Base-by-base conservation (phyloP, 345 rosid genomes). In the Balakata baccata region DNA sequence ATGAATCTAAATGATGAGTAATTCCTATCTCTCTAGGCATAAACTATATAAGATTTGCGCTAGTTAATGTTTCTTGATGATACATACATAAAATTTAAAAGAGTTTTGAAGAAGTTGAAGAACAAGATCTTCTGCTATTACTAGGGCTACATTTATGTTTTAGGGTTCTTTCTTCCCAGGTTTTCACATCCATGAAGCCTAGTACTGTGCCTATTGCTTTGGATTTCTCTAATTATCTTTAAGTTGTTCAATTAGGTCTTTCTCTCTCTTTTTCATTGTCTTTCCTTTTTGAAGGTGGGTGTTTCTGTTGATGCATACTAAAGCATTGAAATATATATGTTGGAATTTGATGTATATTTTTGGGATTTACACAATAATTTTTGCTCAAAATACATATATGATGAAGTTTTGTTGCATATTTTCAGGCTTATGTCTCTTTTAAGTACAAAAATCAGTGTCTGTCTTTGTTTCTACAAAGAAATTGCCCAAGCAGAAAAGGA, bases 381-480 rank as follows among this genome's bases (percentile, higher is more conserved):
- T 69, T 43, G 25, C 57, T 75, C 64, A 10, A 34, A 65, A 54
- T 51, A 29, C 3, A 6, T 3, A 6, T 17, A n/a, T 37, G 18
- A 74, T 59, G 54, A 53, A 75, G 23, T 7, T 66, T 66, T 51
- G 52, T 75, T 75, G 67, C 77, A 73, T 70, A 52, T 51, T 73
- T 73, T 62, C 43, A 68, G 70, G 75, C 34, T 68, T 73, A n/a
- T 68, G 62, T 38, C 43, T 49, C 20, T 64, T 74, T 73, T 58
- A 62, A 74, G 82, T 78, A 82, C 77, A 73, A 37, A 80, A 73
- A 56, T 20, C 66, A 37, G 54, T 72, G 78, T 74, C 64, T 78
- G 50, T 61, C 81, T 80, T 84, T 78, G 79, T 75, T 75, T 73
- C 37, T 51, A 69, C 71, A 73, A 74, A 20, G 61, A 64, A 54